Base-by-base conservation (phyloP, 2,329 filamentous ascomycete species). In the Paecilomyces dactylethromorphus region DNA sequence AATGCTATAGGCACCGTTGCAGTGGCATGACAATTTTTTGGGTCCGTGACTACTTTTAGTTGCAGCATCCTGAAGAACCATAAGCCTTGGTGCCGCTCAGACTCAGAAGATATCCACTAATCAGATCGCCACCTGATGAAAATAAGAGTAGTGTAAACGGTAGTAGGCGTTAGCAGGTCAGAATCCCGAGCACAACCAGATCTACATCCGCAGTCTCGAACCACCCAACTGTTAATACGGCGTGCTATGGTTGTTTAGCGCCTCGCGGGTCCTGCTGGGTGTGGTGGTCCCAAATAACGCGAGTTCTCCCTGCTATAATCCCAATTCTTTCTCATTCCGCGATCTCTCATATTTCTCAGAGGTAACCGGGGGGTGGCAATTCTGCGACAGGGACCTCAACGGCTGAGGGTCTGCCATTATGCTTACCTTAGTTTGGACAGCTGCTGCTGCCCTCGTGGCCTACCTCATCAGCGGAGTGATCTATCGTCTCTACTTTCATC, bases 401-500 rank as follows among this genome's bases (percentile, higher is more conserved):
- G 39, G 39, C 8, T 18, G 13, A 39, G 13, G 15, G 39, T 45
- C 39, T 21, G 39, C 10, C 15, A 45, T n/a, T 7, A 45, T 45
- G 39, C 39, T 45, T n/a, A 18, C 39, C 39, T 45, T 45, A n/a
- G 39, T n/a, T 7, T 45, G 39, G 39, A 18, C 39, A 3, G 39
- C 39, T 10, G 39, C n/a, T 6, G 39, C 39, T 18, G 39, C 39
- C 39, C 18, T 45, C 8, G 15, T 45, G 39, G 51, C 31, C 51
- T 55, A 31, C 18, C 32, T 31, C 49, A 45, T 55, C 11, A 18
- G 39, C 39, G 39, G 39, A 45, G 61, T 59, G 24, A 53, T 68
- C 29, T 70, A 74, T 51, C 65, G 69, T 39, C 59, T 29, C 7
- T 29, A 29, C 4, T 29, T 29, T 29, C 26, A 29, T 72, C 70